Base-by-base conservation (phyloP, 495 filamentous ascomycete species). In the Articulospora tetracladia region DNA sequence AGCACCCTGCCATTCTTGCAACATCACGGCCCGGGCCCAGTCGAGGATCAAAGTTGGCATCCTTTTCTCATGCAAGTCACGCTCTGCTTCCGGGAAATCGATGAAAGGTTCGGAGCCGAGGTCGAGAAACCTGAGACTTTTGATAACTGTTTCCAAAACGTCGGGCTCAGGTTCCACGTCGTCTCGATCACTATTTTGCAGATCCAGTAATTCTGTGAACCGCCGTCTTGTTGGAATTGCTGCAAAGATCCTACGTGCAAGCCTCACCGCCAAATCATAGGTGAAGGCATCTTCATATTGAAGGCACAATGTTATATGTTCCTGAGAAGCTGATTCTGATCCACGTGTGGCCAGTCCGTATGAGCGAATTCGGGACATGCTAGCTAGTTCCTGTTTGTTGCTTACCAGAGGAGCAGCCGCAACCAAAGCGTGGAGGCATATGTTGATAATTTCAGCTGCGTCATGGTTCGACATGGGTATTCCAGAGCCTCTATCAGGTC, bases 1-100 rank as follows among this genome's bases (percentile, higher is more conserved):
- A 57, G 83, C 83, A 7, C 89, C 89, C 66, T 91, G 83, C 91
- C 91, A 95, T 61, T 87, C 83, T 36, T 86, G 83, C 15, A 93
- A 68, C 67, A 95, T 81, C 15, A 92, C 79, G 0, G 87, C 85
- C 55, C 86, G 81, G 20, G 92, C 81, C 90, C 88, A 93, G 67
- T 93, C 90, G 8, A 92, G 73, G n/a, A 92, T 67, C 23, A 83
- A 64, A 13, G 77, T 76, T 13, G 79, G 77, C 20, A 83, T 71
- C n/a, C 80, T 73, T 15, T 75, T 76, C 55, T 82, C 77, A 57
- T 82, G 80, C 2, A 81, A 50, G 8, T 71, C 70, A 41, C 75
- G 71, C 23, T 82, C 78, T 0, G 68, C 60, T 28, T 77, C 71
- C 2, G 76, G 70, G 63, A 83, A 83, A 8, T 75, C 70, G 15